Base-by-base conservation (phyloP, 352 stramenopile genomes). In the Nannochloropsis limnetica region DNA sequence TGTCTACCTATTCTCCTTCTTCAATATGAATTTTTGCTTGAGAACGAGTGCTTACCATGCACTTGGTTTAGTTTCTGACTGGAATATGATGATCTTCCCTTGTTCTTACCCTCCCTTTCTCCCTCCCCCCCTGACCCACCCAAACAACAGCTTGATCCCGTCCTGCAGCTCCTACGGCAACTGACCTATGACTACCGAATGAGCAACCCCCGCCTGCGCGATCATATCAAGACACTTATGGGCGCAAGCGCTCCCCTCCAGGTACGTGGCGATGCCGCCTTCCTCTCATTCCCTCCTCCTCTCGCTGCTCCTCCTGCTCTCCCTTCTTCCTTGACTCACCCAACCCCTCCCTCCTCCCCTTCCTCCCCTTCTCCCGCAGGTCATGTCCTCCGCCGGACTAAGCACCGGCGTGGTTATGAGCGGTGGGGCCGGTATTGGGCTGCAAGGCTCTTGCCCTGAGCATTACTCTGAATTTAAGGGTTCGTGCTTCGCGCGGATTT, bases 381-480 rank as follows among this genome's bases (percentile, higher is more conserved):
- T 67, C 11, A 67, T 67, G 44, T 67, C 44, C n/a, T 67, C 44
- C 11, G n/a, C 0, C n/a, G 44, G 44, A n/a, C 44, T 67, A 0
- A 67, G 44, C 0, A 67, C 44, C 11, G 44, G 44, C n/a, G 44
- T 67, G n/a, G 44, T 67, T 11, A 67, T 67, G 44, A 67, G 44
- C 44, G 44, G 44, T 67, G 44, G 44, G 44, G 44, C 44, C 14
- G 44, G 44, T 20, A 67, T 67, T 67, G 44, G 44, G 11, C 44
- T 67, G 14, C 44, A 67, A 67, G 44, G 44, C 44, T 67, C 44
- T 20, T 67, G 44, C n/a, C 44, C 44, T 67, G 44, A 67, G 11
- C 44, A 67, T 20, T 67, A 67, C 44, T 67, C 44, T 11, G 44
- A 67, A 67, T 67, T 67, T 67, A 67, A 67, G 44, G 44, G 44